Evolutionary conservation across 192 early-diverging fungal genomes (phyloP), one percentile per base, ranked within the genome.

Genomic region (Coemansia erecta): DNA sequence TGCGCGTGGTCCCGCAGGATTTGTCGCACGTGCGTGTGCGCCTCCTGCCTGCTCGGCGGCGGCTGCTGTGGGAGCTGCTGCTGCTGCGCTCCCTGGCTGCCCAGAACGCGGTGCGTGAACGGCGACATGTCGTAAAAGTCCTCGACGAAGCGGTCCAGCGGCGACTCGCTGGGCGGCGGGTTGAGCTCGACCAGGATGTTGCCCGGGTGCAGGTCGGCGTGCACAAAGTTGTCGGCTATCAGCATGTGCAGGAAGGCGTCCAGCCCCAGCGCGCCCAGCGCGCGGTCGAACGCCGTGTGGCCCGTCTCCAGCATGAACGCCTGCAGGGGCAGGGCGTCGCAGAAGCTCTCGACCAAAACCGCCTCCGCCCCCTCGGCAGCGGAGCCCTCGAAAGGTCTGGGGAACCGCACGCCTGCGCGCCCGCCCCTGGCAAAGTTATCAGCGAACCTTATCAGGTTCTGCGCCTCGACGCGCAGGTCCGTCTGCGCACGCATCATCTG

Each of bases 191-290:
- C 83, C 64, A 93, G 70, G 45, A 97, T 95, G 62, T 98, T 98
- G 33, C 93, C 95, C 15, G 94, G 94, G 53, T 98, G 95, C 56
- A 97, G 60, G 70, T 97, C 95, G 5, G 92, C 89, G 63, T 98
- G 95, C 21, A 92, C 85, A 81, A 96, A 94, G 69, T 98, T 98
- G 74, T 94, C 92, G 45, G 91, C 78, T 31, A 95, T 90, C 0
- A 98, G 83, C 95, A 98, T 98, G 33, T 89, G 83, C 81, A 93
- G 68, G 56, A 91, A 93, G 4, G 87, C 79, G 53, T 90, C 73
- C 58, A 96, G 77, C 49, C 95, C 95, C 53, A 89, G 86, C 33
- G 90, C 81, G 8, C 91, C 93, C 51, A 97, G 70, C 49, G 83
- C 84, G 24, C 78, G 61, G 57, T 94, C 92, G 81, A 90, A 93